Evolutionary conservation across 495 filamentous ascomycete genomes (phyloP).

Genomic region (Podospora pseudocomata): DNA sequence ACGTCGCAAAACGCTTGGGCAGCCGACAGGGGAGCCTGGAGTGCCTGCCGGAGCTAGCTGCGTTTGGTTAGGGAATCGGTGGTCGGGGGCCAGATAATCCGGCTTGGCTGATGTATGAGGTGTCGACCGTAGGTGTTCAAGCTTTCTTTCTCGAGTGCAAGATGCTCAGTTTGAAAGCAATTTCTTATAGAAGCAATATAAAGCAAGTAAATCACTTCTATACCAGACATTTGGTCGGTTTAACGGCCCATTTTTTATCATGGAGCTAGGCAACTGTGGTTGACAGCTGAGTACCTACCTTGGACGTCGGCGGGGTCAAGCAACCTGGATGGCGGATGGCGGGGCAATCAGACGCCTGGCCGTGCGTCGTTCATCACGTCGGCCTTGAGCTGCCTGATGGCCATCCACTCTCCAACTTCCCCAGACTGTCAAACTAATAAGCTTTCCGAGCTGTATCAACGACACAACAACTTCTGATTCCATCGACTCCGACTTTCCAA

Average conservation of each 20-base stretch:
- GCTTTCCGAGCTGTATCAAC: background rate
- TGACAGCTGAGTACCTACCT: background rate
- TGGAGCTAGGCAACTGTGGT: background rate
- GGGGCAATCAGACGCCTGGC: background rate
- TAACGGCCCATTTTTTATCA: background rate
- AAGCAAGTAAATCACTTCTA: background rate
- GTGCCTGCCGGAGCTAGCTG: constrained; percentile 14
- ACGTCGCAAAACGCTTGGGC: constrained; percentile 1
- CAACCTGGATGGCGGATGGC: background rate
- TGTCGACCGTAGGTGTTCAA: background rate
- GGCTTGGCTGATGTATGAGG: background rate
- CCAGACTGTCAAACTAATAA: background rate
- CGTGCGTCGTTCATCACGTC: background rate
- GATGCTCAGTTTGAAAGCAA: background rate
- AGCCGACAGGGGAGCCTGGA: background rate
- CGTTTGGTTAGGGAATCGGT: background rate
- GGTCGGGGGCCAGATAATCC: background rate
- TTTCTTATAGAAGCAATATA: background rate
- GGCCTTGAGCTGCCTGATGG: constrained; percentile 25
- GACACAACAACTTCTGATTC: background rate
- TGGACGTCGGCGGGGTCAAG: background rate
- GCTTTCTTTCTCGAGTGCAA: background rate
- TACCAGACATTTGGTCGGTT: too few relatives aligned
- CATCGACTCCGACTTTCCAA: background rate
- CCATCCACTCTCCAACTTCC: background rate